Base-by-base conservation (phyloP, 305 asterid species). In the Galium porrigens region DNA sequence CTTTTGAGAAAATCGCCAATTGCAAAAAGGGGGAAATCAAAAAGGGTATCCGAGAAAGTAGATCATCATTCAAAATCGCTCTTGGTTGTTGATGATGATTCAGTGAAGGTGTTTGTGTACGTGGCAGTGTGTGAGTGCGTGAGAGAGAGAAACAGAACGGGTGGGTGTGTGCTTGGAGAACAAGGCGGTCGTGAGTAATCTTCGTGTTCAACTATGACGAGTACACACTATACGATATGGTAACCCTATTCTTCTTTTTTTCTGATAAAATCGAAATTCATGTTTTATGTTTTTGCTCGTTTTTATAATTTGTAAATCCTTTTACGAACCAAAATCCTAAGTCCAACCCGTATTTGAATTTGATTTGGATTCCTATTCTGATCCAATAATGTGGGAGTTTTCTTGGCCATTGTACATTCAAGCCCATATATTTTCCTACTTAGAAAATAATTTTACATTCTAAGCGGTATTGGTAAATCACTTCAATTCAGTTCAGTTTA, bases 1-100 rank as follows among this genome's bases (percentile, higher is more conserved):
- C 76, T 64, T 71, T 66, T 58, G 65, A 77, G 34, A 62, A 62
- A 56, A 27, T 56, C 33, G 34, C 34, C n/a, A 12, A 22, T 55
- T 22, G 6, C 10, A 22, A 20, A 25, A 55, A 17, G 58, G 58
- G 34, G 34, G 8, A 55, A 76, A 78, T 68, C 67, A 68, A 74
- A 49, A 59, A 54, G 57, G 61, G 41, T 33, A 69, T 20, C 56
- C 58, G 53, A 41, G 49, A 36, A 37, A 34, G 25, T 5, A n/a
- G 59, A 59, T 55, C 83, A 79, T 82, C 18, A 68, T 52, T 2
- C 58, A 18, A 11, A 27, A 39, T 39, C 42, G 12, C 51, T 11
- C 44, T 48, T 30, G 7, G 14, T 11, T 15, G 25, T 15, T 29
- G 32, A 12, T 12, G 42, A 36, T 37, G 25, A 34, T 61, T 17